Evolutionary conservation across 2,329 filamentous ascomycete species (phyloP), one percentile per base, ranked within the genome.

Genomic region (Xylariaceae sp.): DNA sequence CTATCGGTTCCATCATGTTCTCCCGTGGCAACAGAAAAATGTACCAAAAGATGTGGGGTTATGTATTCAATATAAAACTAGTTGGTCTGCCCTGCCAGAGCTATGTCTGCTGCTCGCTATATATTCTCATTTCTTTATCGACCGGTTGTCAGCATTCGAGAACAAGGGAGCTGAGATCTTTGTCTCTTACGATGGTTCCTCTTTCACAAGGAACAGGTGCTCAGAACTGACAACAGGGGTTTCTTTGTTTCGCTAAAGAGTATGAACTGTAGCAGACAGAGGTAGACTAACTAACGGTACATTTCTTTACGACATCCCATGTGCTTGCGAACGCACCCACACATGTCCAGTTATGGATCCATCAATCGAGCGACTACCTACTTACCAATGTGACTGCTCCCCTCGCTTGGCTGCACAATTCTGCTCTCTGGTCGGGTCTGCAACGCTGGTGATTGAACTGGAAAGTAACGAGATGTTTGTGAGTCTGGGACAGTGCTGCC

Each of bases 401-500:
- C 31, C n/a, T 17, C 12, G 18, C n/a, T 28, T 6, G 38, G 31
- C 16, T 31, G n/a, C 12, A 33, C 43, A 28, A 54, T 10, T 10
- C 36, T 43, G 3, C 49, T 22, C 6, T 44, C 41, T 31, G 31
- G 51, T 16, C 9, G 9, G 17, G 2, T 28, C 19, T n/a, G 16
- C 39, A 13, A 14, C 50, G 18, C 7, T 28, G 22, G 4, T 28
- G 22, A 28, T 28, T 4, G 4, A 10, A 40, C 18, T 11, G 7
- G 17, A 38, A 57, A 55, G 28, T 52, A 50, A 3, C 38, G 36
- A 12, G 48, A 55, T 12, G 4, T 6, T 14, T 48, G 34, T 12
- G 31, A 34, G 28, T 40, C 41, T 7, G 34, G 10, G 16, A 45
- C 22, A 28, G 22, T 28, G 22, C 22, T 28, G 22, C 22, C 7